Percentiles rank a stretch among this genome's conserved stretches.
These are phyloP conservation scores for Monascus ruber DNA, from an alignment of 2,329 filamentous ascomycete genomes.

Conservation along the genomic window DNA sequence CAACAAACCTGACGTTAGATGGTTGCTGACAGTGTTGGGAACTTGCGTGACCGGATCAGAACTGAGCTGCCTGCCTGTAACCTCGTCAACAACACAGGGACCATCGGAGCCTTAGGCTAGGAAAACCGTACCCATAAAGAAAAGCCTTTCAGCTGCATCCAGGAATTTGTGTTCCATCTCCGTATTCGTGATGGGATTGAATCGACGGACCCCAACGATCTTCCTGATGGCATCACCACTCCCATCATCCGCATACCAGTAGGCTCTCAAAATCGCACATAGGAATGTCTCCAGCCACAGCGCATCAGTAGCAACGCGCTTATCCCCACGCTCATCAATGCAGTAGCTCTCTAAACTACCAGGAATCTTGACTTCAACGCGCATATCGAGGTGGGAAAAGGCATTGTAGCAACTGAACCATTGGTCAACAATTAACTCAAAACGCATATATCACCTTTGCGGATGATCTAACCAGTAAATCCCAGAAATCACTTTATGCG, in stretches of 20 bases:
- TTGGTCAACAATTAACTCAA: background rate
- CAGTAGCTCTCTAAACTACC: conserved; percentile 96
- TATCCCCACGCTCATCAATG: conserved; percentile 91
- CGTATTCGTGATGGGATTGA: conserved; percentile 97
- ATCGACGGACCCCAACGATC: conserved; percentile 91
- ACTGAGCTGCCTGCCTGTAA: conserved; percentile 77
- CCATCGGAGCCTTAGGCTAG: background rate
- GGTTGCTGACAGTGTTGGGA: conserved; percentile 91
- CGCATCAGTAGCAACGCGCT: conserved; percentile 82
- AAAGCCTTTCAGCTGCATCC: conserved; percentile 84
- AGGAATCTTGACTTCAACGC: conserved; percentile 92
- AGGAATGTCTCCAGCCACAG: conserved; percentile 97
- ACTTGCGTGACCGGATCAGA: conserved; percentile 97
- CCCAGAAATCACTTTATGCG: conserved; percentile 83
- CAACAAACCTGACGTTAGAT: conserved; percentile 83
- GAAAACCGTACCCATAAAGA: conserved; percentile 64
- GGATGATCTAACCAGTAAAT: conserved; percentile 66
- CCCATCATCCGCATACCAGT: conserved; percentile 92
- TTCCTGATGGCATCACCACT: conserved; percentile 90
- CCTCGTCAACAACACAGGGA: conserved; percentile 8
- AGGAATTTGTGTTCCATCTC: conserved; percentile 95
- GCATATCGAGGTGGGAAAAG: conserved; percentile 95
- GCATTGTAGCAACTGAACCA: conserved; percentile 84
- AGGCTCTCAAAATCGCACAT: conserved; percentile 85
- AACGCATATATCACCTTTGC: background rate